phyloP scores from a whole-genome alignment of 257 asterid genomes.

The Scutellaria barbata region DNA sequence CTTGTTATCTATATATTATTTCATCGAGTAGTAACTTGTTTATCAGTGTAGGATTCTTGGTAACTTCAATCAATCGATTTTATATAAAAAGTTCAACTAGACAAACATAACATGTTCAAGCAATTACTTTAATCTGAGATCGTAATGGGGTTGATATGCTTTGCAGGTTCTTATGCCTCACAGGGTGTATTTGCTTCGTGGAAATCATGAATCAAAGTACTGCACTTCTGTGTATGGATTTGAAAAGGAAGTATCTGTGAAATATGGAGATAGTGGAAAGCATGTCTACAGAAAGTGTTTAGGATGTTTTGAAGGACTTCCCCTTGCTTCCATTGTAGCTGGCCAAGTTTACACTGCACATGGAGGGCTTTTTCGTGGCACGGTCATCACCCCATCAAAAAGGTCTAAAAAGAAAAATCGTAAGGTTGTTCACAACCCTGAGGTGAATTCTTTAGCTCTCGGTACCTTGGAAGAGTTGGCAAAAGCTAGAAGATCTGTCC shows the following conservation, averaged over 20 bases:
- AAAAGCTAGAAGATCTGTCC: conserved; percentile 93
- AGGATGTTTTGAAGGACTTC: conserved; percentile 98
- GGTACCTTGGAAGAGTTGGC: conserved; percentile 92
- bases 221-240: conserved; percentile 98
- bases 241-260: conserved; percentile 83
- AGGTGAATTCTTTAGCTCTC: conserved; percentile 53
- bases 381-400: conserved; percentile 62
- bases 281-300: conserved; percentile 95
- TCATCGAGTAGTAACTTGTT: conserved; percentile 22
- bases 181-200: conserved; percentile 88
- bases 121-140: conserved; percentile 19
- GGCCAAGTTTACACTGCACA: conserved; percentile 89
- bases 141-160: conserved; percentile 29
- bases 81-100: neutral
- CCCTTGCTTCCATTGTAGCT: conserved; percentile 92
- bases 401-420: conserved; percentile 88
- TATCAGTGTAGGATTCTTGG: conserved; percentile 16
- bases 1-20: neutral
- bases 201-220: conserved; percentile 95
- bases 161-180: conserved; percentile 84
- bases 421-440: conserved; percentile 62
- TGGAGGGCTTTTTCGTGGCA: conserved; percentile 94
- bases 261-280: conserved; percentile 86
- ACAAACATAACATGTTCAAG: conserved; percentile 8
- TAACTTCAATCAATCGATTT: conserved; percentile 19